Conservation (phyloP, 108 stramenopile genomes). For the Pseudonitzschia pungens region DNA sequence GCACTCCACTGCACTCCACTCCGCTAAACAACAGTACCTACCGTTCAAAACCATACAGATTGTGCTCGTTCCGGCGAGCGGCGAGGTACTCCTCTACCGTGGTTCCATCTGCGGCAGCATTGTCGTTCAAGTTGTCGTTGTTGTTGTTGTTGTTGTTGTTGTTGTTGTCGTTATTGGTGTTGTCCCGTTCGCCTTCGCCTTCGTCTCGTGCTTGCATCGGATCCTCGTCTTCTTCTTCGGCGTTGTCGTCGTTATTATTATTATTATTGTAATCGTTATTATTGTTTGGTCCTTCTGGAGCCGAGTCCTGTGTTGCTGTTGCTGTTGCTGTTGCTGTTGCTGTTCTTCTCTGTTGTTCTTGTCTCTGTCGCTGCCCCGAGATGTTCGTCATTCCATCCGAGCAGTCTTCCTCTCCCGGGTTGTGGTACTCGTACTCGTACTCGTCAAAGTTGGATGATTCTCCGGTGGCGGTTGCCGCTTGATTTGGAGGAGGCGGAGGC, state of each 20-base stretch:
- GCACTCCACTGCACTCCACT: no score
- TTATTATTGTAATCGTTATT: no score
- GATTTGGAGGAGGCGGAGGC: neutral
- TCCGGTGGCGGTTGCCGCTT: no score
- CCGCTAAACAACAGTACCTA: conserved; percentile 2
- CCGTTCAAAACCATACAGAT: conserved; percentile 32
- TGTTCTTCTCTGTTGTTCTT: neutral
- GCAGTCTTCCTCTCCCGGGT: conserved; percentile 1
- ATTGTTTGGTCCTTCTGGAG: no score
- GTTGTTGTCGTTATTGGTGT: neutral
- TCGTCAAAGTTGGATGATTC: neutral
- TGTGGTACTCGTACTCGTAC: neutral
- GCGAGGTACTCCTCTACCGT: conserved; percentile 13
- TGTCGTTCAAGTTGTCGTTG: neutral
- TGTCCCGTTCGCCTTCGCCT: neutral
- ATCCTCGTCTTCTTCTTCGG: no score
- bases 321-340: neutral
- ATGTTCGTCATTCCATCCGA: conserved; percentile 19
- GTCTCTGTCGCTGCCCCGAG: neutral
- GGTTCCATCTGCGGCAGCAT: neutral
- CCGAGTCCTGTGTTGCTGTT: neutral
- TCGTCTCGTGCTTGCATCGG: neutral
- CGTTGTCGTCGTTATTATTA: no score
- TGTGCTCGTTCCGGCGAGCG: conserved; percentile 4
- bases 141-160: neutral